These are phyloP conservation scores for Chamaecrista fasciculata DNA, from an alignment of 306 rosid genomes.

Conservation along the genomic window DNA sequence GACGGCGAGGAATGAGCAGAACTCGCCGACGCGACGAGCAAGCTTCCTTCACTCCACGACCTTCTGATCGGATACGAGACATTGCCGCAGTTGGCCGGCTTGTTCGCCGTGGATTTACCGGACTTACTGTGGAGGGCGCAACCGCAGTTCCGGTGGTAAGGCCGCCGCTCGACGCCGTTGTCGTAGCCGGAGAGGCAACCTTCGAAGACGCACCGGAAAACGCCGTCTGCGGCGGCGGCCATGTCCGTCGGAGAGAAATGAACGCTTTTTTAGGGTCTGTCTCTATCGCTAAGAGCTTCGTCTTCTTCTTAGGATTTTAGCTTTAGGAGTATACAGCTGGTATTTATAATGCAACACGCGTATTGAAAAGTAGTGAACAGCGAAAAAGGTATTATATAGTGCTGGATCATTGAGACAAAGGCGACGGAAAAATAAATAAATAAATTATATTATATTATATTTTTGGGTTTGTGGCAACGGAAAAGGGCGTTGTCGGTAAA, in stretches of 20 bases:
- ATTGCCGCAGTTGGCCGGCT: constrained; percentile 20
- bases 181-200: constrained; percentile 49
- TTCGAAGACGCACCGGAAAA: constrained; percentile 43
- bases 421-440: no score
- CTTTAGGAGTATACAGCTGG: no score
- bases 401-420: not conserved
- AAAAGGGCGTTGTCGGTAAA: constrained; percentile 17
- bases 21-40: constrained; percentile 37
- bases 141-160: constrained; percentile 61
- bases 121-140: constrained; percentile 43
- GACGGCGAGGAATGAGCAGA: constrained; percentile 23
- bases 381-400: not conserved
- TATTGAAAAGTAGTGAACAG: no score
- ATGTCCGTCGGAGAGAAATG: constrained; percentile 8
- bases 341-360: no score
- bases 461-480: not conserved
- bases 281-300: no score
- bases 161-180: constrained; percentile 52
- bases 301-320: not conserved
- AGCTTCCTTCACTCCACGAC: constrained; percentile 51
- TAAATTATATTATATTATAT: no score
- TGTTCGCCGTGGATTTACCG: not conserved
- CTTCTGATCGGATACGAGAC: constrained; percentile 58
- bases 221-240: constrained; percentile 45
- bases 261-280: not conserved